Evolutionary conservation across 2,329 filamentous ascomycete genomes (phyloP).

Genomic region (Mycosphaerelloides madeirae): DNA sequence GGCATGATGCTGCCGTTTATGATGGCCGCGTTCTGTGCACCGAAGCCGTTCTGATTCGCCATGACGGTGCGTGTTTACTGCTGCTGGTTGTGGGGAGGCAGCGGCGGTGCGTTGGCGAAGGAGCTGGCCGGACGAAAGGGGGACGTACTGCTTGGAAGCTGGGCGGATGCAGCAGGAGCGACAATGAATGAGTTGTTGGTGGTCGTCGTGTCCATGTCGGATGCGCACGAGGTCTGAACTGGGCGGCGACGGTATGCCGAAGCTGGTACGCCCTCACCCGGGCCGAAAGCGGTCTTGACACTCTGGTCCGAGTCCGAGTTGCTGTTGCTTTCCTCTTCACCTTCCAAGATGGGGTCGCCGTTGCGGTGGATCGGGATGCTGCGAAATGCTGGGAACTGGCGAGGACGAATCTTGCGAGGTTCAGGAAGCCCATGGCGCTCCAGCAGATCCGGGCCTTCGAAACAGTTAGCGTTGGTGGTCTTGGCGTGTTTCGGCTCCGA

Average conservation of each 20-base stretch:
- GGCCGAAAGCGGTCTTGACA: not conserved
- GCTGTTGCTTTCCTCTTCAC: not conserved
- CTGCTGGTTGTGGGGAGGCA: not conserved
- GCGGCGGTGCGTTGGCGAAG: not conserved
- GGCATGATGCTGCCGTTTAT: slow-evolving; percentile 30
- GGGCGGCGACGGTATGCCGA: slow-evolving; percentile 36
- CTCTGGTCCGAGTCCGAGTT: not conserved
- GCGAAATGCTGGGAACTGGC: too few relatives aligned
- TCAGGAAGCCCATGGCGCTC: too few relatives aligned
- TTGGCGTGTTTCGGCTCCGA: too few relatives aligned
- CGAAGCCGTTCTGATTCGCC: slow-evolving; percentile 26
- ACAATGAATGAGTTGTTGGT: slow-evolving; percentile 55
- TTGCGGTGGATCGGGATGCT: too few relatives aligned
- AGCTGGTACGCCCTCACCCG: not conserved
- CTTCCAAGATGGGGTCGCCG: too few relatives aligned
- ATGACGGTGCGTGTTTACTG: slow-evolving; percentile 12
- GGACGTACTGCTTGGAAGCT: not conserved
- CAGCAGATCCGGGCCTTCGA: slow-evolving; percentile 45
- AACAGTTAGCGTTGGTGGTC: slow-evolving; percentile 38
- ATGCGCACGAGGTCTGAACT: slow-evolving; percentile 31
- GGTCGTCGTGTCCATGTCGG: slow-evolving; percentile 44
- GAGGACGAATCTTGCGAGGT: too few relatives aligned
- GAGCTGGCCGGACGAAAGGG: not conserved
- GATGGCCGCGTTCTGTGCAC: slow-evolving; percentile 24
- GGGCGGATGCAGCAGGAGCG: not conserved